phyloP scores from a whole-genome alignment of 2,329 filamentous ascomycete genomes.

The Colletotrichum sp. region DNA sequence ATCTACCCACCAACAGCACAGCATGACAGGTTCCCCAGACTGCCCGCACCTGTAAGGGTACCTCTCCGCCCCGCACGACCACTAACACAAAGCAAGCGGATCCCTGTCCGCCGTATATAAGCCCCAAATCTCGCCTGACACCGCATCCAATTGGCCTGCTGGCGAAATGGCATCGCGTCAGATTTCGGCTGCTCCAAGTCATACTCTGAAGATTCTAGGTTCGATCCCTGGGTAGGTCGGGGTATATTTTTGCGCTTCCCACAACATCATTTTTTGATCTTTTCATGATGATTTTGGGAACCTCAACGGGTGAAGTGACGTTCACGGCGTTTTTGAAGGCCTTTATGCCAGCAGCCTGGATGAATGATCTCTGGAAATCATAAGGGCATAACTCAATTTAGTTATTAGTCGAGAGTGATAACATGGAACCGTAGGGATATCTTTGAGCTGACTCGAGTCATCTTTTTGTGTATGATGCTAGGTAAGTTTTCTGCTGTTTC shows the following conservation, averaged over 20 bases:
- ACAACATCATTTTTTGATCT: background rate
- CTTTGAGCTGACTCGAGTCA: fast-evolving
- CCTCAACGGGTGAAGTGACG: fast-evolving
- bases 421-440: fast-evolving
- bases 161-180: slow-evolving; percentile 13
- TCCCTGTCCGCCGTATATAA: background rate
- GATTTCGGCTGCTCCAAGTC: background rate
- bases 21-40: background rate
- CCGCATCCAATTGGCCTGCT: background rate
- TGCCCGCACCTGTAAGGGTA: background rate
- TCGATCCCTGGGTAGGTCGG: slow-evolving; percentile 8
- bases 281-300: background rate
- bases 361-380: background rate
- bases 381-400: no score
- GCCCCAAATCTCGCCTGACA: fast-evolving
- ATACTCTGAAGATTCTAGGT: slow-evolving; percentile 8
- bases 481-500: background rate
- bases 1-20: background rate
- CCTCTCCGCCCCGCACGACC: background rate
- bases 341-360: background rate
- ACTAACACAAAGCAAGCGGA: background rate
- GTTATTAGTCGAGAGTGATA: no score
- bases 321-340: background rate
- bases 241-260: background rate
- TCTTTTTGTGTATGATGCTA: background rate